Percentiles rank a stretch among this genome's conserved stretches.
Evolutionary conservation across 306 rosid genomes (phyloP).

Genomic region (Cicer cuneatum): DNA sequence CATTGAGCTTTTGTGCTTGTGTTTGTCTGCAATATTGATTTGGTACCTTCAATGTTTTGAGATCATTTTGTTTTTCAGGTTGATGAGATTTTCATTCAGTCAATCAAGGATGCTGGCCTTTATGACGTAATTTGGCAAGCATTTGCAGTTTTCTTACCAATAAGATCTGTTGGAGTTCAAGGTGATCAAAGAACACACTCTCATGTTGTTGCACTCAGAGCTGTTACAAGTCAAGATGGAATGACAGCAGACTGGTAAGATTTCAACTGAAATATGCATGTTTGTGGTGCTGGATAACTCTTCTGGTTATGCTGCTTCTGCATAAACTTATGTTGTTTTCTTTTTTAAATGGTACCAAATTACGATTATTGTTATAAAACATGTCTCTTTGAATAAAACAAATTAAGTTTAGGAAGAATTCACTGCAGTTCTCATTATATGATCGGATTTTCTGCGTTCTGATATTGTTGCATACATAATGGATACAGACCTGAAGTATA

Average conservation of each 20-base stretch:
- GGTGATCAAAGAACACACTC: slow-evolving; percentile 98
- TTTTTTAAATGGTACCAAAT: background rate
- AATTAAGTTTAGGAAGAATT: slow-evolving; percentile 7
- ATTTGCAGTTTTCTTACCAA: slow-evolving; percentile 91
- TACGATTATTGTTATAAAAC: background rate
- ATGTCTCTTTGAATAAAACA: slow-evolving; percentile 5
- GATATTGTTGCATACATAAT: slow-evolving; percentile 16
- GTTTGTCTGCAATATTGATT: slow-evolving; percentile 13
- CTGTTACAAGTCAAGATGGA: slow-evolving; percentile 98
- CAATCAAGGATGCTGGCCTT: slow-evolving; percentile 91
- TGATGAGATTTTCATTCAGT: slow-evolving; percentile 91
- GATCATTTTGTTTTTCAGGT: slow-evolving; percentile 56
- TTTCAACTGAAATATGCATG: slow-evolving; percentile 29
- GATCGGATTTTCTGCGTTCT: slow-evolving; percentile 8
- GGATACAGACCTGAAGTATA: slow-evolving; percentile 1
- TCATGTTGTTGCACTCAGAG: slow-evolving; percentile 92
- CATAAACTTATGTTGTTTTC: background rate
- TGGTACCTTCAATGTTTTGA: background rate
- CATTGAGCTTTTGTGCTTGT: slow-evolving; percentile 11
- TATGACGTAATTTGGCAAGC: slow-evolving; percentile 99
- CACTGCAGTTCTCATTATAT: background rate
- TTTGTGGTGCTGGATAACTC: slow-evolving; percentile 8
- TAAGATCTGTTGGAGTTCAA: slow-evolving; percentile 92
- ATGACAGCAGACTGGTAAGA: slow-evolving; percentile 97
- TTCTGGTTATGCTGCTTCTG: slow-evolving; percentile 29